Evolutionary conservation across 2,329 filamentous ascomycete genomes (phyloP), one percentile per base, ranked within the genome.

Genomic region (Beauveria sp.): DNA sequence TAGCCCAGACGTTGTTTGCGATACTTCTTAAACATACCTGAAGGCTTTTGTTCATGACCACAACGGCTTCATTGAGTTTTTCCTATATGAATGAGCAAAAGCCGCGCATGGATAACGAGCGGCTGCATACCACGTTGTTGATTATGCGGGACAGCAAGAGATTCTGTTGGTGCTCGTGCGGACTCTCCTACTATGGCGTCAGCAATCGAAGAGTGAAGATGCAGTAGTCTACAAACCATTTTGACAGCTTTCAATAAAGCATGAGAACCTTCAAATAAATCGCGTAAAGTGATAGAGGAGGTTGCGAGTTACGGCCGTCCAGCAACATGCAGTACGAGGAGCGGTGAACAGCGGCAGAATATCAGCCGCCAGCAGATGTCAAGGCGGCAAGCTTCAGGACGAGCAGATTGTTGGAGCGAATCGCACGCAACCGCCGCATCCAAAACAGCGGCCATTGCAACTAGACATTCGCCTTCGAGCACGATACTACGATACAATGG

Each of bases 121-220:
- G 14, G 14, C 7, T n/a, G 80, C 90, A 72, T 83, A 98, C 93
- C 71, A 98, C 93, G 72, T 99, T 99, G 72, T 88, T 95, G 77
- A 97, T 96, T 77, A 99, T 97, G 65, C 95, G 91, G 24, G 91
- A 95, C 51, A 98, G 84, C 69, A 99, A 83, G 59, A 96, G 82
- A 71, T 89, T 96, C 81, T 99, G 93, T 80, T 98, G 95, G 69
- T 98, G 93, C 74, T 98, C 95, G 72, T 99, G 95, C 45, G 95
- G 95, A 70, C 91, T 96, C 76, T 99, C 95, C 93, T 88, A 57
- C 26, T 2, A 24, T 56, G 45, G 26, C 24, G 26, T 62, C 7
- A 62, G 52, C 24, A 45, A 7, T 48, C 3, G 1, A 5, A 28
- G 7, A 7, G 14, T 10, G 3, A 12, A 24, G 1, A 24, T 3